These are phyloP conservation scores for Coleophoma crateriformis DNA, from an alignment of 2,329 filamentous ascomycete species.

Conservation along the genomic window DNA sequence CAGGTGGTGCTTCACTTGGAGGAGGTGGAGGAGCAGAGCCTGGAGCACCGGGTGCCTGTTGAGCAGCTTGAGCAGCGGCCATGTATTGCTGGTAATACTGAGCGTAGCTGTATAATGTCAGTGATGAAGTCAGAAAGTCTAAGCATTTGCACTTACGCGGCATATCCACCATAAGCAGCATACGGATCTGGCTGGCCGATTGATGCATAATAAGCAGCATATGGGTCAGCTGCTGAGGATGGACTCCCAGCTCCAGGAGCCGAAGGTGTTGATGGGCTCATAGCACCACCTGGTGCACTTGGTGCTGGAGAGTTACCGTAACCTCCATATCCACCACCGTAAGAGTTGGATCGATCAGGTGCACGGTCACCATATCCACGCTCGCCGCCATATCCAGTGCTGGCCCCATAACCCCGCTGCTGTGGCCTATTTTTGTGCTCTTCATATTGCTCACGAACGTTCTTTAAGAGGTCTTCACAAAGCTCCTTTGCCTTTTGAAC, in stretches of 20 bases:
- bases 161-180: slow-evolving; percentile 84
- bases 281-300: slow-evolving; percentile 20
- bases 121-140: slow-evolving; percentile 1
- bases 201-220: slow-evolving; percentile 71
- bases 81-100: slow-evolving; percentile 73
- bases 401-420: slow-evolving; percentile 50
- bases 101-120: slow-evolving; percentile 41
- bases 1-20: slow-evolving; percentile 51
- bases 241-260: slow-evolving; percentile 38
- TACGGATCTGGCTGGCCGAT: slow-evolving; percentile 67
- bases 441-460: slow-evolving; percentile 86
- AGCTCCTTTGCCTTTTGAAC: slow-evolving; percentile 83
- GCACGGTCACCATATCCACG: slow-evolving; percentile 47
- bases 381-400: slow-evolving; percentile 35
- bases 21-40: slow-evolving; percentile 51
- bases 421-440: slow-evolving; percentile 76
- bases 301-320: slow-evolving; percentile 30
- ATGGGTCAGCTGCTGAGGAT: slow-evolving; percentile 54
- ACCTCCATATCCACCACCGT: slow-evolving; percentile 30
- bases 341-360: slow-evolving; percentile 36
- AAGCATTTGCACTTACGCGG: slow-evolving; percentile 48
- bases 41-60: slow-evolving; percentile 37
- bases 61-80: slow-evolving; percentile 44
- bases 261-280: slow-evolving; percentile 35
- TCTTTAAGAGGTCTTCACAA: slow-evolving; percentile 79